These are phyloP conservation scores for Haplosporangium sp. DNA, from an alignment of 371 early-diverging fungal genomes.

Conservation along the genomic window DNA sequence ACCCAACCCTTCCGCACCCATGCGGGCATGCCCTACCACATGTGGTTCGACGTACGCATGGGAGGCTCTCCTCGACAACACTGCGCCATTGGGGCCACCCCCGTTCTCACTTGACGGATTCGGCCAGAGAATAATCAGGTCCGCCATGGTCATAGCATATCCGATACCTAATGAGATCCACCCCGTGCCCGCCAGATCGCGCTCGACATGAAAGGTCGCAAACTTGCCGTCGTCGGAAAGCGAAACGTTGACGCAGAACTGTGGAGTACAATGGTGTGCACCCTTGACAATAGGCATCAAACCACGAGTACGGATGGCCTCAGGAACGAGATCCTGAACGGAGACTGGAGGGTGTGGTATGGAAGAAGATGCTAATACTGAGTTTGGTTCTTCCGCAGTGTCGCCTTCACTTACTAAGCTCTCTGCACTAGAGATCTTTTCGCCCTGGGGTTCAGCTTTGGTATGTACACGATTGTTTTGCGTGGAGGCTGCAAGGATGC, in stretches of 20 bases:
- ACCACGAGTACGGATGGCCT: constrained; percentile 20
- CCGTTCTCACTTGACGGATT: constrained; percentile 1
- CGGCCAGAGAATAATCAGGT: constrained; percentile 49
- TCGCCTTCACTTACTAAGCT: too few species aligned
- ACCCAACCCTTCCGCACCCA: background rate
- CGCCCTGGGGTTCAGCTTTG: too few species aligned
- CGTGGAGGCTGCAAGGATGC: background rate
- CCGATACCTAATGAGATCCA: constrained; percentile 51
- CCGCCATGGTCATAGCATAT: constrained; percentile 52
- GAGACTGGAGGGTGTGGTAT: background rate
- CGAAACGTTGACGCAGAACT: constrained; percentile 48
- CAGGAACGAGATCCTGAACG: background rate
- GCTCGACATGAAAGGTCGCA: constrained; percentile 48
- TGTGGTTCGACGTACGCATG: constrained; percentile 48
- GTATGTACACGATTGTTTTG: background rate
- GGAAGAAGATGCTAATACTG: background rate
- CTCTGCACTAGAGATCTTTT: too few species aligned
- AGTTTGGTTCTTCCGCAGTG: too few species aligned
- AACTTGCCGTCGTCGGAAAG: constrained; percentile 38
- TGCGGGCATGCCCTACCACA: constrained; percentile 10
- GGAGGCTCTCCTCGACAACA: constrained; percentile 32
- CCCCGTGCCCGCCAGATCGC: constrained; percentile 27
- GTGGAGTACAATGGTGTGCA: constrained; percentile 42
- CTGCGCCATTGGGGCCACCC: constrained; percentile 32
- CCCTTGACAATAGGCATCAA: constrained; percentile 28